phyloP scores from a whole-genome alignment of 495 filamentous ascomycete genomes.

The Penicillium simplicissimum region DNA sequence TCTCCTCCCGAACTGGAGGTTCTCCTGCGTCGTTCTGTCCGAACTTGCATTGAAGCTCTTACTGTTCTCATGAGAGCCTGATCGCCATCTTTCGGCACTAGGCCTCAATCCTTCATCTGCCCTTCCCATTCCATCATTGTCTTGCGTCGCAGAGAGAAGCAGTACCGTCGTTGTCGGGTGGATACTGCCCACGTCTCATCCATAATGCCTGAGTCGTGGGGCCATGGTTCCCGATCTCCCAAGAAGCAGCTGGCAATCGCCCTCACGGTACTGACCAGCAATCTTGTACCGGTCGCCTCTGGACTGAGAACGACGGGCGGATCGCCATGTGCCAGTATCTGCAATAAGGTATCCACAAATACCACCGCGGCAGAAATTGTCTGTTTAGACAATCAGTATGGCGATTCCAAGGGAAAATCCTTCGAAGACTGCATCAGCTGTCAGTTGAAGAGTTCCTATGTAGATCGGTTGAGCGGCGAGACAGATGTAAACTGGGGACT shows the following conservation, averaged over 20 bases:
- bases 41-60: not conserved
- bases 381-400: constrained; percentile 54
- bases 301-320: constrained; percentile 44
- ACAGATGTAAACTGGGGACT: constrained; percentile 62
- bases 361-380: constrained; percentile 54
- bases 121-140: not conserved
- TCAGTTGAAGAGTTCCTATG: constrained; percentile 54
- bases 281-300: constrained; percentile 21
- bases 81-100: constrained; percentile 18
- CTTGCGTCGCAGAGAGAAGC: constrained; percentile 10
- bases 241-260: constrained; percentile 14
- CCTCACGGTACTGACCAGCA: constrained; percentile 21
- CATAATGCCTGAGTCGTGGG: constrained; percentile 22
- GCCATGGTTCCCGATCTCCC: constrained; percentile 1
- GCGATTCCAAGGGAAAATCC: constrained; percentile 43
- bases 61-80: constrained; percentile 24
- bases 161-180: constrained; percentile 3
- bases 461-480: constrained; percentile 46
- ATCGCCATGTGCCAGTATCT: constrained; percentile 54
- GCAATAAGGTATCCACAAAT: constrained; percentile 44
- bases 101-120: constrained; percentile 1
- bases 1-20: constrained; percentile 15
- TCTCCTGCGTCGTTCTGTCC: constrained; percentile 3
- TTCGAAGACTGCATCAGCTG: constrained; percentile 63
- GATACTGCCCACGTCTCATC: not conserved